These are phyloP conservation scores for Emergomyces orientalis DNA, from an alignment of 2,329 filamentous ascomycete genomes.

Conservation along the genomic window DNA sequence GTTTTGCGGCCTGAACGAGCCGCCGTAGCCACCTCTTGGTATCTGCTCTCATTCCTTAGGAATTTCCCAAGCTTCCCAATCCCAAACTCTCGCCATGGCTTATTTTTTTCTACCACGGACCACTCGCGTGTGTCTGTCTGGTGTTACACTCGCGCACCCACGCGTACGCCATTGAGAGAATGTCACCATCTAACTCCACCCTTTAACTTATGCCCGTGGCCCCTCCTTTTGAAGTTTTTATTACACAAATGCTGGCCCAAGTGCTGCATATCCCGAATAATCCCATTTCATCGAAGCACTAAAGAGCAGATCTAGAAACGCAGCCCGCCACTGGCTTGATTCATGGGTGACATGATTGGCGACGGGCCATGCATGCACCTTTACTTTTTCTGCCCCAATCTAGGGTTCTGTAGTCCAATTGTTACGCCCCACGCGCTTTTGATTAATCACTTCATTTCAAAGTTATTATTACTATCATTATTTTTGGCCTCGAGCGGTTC, in stretches of 20 bases:
- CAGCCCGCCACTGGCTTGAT: neutral
- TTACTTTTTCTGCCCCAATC: neutral
- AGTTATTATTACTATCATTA: no score
- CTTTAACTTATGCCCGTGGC: no score
- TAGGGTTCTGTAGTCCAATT: neutral
- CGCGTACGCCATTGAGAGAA: neutral
- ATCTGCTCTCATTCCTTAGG: neutral
- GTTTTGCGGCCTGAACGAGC: neutral
- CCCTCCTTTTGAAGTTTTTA: no score
- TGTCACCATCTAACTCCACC: no score
- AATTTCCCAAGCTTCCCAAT: neutral
- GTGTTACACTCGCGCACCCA: neutral
- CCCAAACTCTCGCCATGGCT: no score
- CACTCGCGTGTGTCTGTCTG: neutral
- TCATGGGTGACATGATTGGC: neutral
- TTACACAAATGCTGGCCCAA: neutral
- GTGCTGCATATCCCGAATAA: neutral
- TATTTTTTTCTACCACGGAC: no score
- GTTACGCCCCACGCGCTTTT: neutral
- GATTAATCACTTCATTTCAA: no score
- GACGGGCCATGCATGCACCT: neutral
- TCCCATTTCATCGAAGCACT: neutral
- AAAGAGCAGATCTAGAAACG: neutral
- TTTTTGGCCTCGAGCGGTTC: neutral
- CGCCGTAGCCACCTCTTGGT: neutral